Evolutionary conservation across 1,139 yeast species (phyloP).

Genomic region (Zygoascus hellenicus): DNA sequence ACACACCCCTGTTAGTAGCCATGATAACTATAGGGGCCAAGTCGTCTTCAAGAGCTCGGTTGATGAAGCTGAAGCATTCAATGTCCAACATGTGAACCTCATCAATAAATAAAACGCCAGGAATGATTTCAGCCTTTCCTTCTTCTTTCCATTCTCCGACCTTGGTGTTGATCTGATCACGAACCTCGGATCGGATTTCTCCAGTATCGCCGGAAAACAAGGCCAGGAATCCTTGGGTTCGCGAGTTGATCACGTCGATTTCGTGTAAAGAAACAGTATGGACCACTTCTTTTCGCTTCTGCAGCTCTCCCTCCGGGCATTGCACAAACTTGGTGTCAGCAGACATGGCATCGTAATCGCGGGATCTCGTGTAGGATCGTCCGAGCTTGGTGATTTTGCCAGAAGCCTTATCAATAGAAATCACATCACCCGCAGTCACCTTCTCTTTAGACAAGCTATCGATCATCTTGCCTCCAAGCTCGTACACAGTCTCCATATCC

Average conservation of each 20-base stretch:
- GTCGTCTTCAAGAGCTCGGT: slow-evolving; percentile 95
- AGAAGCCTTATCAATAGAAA: slow-evolving; percentile 90
- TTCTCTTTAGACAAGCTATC: slow-evolving; percentile 93
- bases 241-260: slow-evolving; percentile 94
- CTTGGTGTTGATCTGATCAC: slow-evolving; percentile 94
- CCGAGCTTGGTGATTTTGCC: slow-evolving; percentile 94
- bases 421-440: slow-evolving; percentile 95
- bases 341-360: slow-evolving; percentile 99
- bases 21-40: slow-evolving; percentile 95
- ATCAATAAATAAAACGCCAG: slow-evolving; percentile 95
- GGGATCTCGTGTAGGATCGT: slow-evolving; percentile 88
- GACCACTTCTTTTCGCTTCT: slow-evolving; percentile 88
- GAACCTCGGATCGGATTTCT: slow-evolving; percentile 89
- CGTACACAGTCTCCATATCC: slow-evolving; percentile 98
- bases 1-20: slow-evolving; percentile 97
- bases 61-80: slow-evolving; percentile 90
- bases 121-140: slow-evolving; percentile 96
- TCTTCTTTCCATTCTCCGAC: slow-evolving; percentile 99
- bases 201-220: slow-evolving; percentile 97
- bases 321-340: slow-evolving; percentile 97
- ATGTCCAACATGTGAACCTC: slow-evolving; percentile 97
- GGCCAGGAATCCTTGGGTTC: slow-evolving; percentile 97
- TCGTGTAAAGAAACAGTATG: slow-evolving; percentile 97
- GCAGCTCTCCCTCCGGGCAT: slow-evolving; percentile 98
- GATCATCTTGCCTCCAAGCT: slow-evolving; percentile 94